A percentile compares a stretch with the other conserved stretches of the same genome.
phyloP scores from a whole-genome alignment of 768 basidiomycete species.

The Hydnomerulius pinastri region DNA sequence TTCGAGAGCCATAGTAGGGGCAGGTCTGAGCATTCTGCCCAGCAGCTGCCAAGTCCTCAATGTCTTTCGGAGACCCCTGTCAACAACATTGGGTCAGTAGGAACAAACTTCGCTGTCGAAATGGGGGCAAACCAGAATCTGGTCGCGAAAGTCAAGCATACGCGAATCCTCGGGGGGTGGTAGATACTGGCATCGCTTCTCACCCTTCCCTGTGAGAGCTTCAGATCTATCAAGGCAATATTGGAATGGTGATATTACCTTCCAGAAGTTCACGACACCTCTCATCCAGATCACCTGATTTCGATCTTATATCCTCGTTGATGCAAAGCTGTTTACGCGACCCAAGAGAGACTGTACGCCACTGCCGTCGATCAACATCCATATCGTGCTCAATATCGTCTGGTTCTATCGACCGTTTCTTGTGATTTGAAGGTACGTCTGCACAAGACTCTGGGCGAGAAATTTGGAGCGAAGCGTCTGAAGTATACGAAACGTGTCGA shows the following conservation, averaged over 20 bases:
- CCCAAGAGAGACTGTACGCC: slow-evolving; percentile 81
- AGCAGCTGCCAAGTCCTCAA: slow-evolving; percentile 82
- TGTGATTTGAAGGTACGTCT: slow-evolving; percentile 2
- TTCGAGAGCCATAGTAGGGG: slow-evolving; percentile 90
- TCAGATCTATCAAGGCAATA: too few relatives aligned
- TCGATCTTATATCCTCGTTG: slow-evolving; percentile 71
- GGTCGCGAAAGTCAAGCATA: slow-evolving; percentile 85
- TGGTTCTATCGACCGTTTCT: slow-evolving; percentile 22
- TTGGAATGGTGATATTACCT: slow-evolving; percentile 48
- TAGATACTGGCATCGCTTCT: slow-evolving; percentile 73
- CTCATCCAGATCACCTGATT: slow-evolving; percentile 78
- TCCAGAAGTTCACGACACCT: slow-evolving; percentile 79
- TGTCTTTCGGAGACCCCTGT: slow-evolving; percentile 88
- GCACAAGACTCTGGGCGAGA: neutral
- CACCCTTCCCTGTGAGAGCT: slow-evolving; percentile 67
- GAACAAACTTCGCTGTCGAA: neutral
- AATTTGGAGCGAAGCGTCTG: slow-evolving; percentile 14
- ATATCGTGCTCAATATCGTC: slow-evolving; percentile 24
- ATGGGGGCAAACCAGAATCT: slow-evolving; percentile 61
- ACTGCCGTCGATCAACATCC: slow-evolving; percentile 26
- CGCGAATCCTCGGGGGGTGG: slow-evolving; percentile 64
- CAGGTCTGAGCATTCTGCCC: slow-evolving; percentile 75
- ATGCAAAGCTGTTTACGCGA: slow-evolving; percentile 93
- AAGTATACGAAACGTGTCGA: slow-evolving; percentile 26
- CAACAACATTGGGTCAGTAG: neutral